Conservation (phyloP, 257 asterid genomes). For the Dorcoceras hygrometricum region DNA sequence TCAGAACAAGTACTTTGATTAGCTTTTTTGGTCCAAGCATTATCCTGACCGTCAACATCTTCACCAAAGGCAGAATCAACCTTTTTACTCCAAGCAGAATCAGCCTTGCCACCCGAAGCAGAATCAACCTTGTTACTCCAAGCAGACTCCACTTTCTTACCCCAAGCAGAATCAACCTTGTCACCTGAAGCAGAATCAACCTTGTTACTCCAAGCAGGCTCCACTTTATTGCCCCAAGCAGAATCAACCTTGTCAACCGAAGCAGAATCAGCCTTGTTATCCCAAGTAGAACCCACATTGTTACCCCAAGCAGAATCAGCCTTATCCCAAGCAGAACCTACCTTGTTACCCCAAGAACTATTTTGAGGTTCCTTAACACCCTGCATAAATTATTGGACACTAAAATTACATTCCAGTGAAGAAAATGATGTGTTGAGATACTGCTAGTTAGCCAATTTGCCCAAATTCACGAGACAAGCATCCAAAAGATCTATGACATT, state of each 20-base stretch:
- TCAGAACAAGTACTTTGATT: conserved; percentile 14
- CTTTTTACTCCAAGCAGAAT: conserved; percentile 25
- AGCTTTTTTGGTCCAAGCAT: conserved; percentile 10
- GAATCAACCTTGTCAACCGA: conserved; percentile 5
- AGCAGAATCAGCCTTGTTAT: conserved; percentile 14
- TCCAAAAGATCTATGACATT: conserved; percentile 4
- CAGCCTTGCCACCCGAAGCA: conserved; percentile 4
- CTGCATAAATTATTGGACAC: conserved; percentile 24
- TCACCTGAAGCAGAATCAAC: conserved; percentile 11
- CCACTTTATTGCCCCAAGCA: conserved; percentile 24
- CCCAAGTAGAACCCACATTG: conserved; percentile 20
- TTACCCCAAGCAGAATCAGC: conserved; percentile 10
- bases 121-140: conserved; percentile 20
- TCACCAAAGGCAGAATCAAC: conserved; percentile 20
- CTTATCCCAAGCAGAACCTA: conserved; percentile 7
- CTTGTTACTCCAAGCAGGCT: conserved; percentile 35
- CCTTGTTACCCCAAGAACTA: conserved; percentile 34
- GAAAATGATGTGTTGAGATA: neutral
- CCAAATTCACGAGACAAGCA: conserved; percentile 8
- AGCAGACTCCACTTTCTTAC: conserved; percentile 13
- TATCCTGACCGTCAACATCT: conserved; percentile 23
- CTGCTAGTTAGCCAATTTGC: conserved; percentile 9
- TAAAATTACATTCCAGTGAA: conserved; percentile 6
- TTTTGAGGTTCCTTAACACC: conserved; percentile 24
- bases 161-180: conserved; percentile 11